Evolutionary conservation across 805 yeast genomes (phyloP), one percentile per base, ranked within the genome.

Genomic region (Ogataea neopini): DNA sequence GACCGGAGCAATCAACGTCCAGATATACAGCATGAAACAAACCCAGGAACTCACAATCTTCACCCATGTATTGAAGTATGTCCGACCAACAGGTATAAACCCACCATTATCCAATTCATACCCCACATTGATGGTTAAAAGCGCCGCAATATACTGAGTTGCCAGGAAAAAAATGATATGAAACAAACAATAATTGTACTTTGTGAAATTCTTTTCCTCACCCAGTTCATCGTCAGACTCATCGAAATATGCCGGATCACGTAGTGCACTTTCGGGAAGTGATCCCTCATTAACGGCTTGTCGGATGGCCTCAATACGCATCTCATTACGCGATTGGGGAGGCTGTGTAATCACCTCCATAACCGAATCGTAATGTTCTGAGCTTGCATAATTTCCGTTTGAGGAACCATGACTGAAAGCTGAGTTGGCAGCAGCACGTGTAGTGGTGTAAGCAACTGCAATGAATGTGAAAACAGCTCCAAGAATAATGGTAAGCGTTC

Each of bases 251-350:
- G 79, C 67, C 43, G 78, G 77, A 57, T 92, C 96, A 42, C 77
- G 76, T 25, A 94, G 74, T 0, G 97, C 99, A 55, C 96, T 84
- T 56, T 86, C 96, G 0, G 99, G 99, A 48, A 94, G 74, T 3
- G 96, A 83, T 0, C 99, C 99, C 60, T 88, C 95, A 47, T 87
- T 91, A n/a, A 94, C 96, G 0, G 99, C 99, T 61, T 90, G 94
- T 55, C 84, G 79, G 33, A 94, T 79, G 1, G 97, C 97, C 60
- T 88, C 90, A 51, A 84, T 76, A 52, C 99, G 75, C 84, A 90
- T 79, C 53, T 85, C 89, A 51, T 78, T 79, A 54, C 91, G 68
- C 1, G 46, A 35, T 11, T 65, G 62, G 8, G 80, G 74, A 14
- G 86, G 87, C 53, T 78, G 78, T 1, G 75, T 65, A 20, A 74